Evolutionary conservation across 2,329 filamentous ascomycete genomes (phyloP).

Genomic region (Cladosporium sphaerospermum): DNA sequence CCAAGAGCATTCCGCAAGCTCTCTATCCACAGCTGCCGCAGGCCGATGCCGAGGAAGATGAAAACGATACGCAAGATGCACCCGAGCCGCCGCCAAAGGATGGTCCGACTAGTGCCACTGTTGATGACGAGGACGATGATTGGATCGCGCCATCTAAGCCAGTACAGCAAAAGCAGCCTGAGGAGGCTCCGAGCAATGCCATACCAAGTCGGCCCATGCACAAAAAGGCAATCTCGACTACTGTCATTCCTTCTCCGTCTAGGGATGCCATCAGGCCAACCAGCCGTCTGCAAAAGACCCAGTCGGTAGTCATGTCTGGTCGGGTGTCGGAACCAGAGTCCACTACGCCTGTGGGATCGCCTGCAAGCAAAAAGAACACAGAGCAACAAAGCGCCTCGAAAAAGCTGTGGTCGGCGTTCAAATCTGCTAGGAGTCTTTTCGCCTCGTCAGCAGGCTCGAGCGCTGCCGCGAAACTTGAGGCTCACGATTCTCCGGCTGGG

Average conservation of each 20-base stretch:
- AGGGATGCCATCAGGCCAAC: constrained; percentile 28
- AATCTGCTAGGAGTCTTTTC: constrained; percentile 78
- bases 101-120: neutral
- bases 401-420: constrained; percentile 84
- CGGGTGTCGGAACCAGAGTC: constrained; percentile 33
- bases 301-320: constrained; percentile 39
- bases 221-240: constrained; percentile 32
- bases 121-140: constrained; percentile 49
- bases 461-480: constrained; percentile 53
- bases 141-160: constrained; percentile 50
- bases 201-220: constrained; percentile 20
- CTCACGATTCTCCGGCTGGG: constrained; percentile 25
- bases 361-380: constrained; percentile 44
- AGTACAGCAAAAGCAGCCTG: constrained; percentile 11
- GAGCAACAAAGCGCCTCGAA: constrained; percentile 89
- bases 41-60: neutral
- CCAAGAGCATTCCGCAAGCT: constrained; percentile 34
- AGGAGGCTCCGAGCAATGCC: constrained; percentile 10
- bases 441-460: constrained; percentile 62
- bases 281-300: constrained; percentile 50
- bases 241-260: constrained; percentile 41
- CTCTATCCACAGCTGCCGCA: constrained; percentile 36
- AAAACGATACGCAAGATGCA: neutral
- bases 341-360: constrained; percentile 54
- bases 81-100: constrained; percentile 4